Evolutionary conservation across 768 basidiomycete genomes (phyloP).

Genomic region (Kwoniella botswanensis): DNA sequence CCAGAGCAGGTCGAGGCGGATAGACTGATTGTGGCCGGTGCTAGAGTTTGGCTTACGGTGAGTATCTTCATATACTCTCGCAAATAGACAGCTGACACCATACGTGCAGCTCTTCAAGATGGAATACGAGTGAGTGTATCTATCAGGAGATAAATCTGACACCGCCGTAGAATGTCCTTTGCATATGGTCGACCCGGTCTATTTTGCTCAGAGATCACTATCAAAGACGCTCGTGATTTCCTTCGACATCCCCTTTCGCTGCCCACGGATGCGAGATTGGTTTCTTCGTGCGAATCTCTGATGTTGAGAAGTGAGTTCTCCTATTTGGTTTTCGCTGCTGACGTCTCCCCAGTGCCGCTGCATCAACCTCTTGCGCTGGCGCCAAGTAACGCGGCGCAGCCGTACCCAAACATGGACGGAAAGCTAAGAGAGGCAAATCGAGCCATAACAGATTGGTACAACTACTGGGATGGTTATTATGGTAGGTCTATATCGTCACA

Average conservation of each 20-base stretch:
- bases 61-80: conserved; percentile 9
- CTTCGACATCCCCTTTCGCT: conserved; percentile 33
- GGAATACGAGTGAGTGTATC: conserved; percentile 43
- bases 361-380: conserved; percentile 41
- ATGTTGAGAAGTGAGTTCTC: conserved; percentile 27
- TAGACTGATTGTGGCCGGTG: conserved; percentile 42
- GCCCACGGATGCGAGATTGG: conserved; percentile 38
- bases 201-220: conserved; percentile 22
- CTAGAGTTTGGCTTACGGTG: conserved; percentile 47
- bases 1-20: conserved; percentile 37
- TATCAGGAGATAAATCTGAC: too few relatives aligned
- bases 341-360: conserved; percentile 24
- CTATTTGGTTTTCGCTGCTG: not conserved
- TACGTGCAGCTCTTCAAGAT: conserved; percentile 39
- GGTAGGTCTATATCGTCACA: conserved; percentile 13
- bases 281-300: conserved; percentile 37
- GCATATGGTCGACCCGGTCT: conserved; percentile 36
- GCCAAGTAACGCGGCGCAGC: conserved; percentile 24
- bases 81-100: not conserved
- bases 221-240: conserved; percentile 26
- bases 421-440: conserved; percentile 30
- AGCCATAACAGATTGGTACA: conserved; percentile 34
- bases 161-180: conserved; percentile 33
- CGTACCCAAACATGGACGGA: conserved; percentile 43
- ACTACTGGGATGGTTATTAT: conserved; percentile 47